These are phyloP conservation scores for Starmerella stellata DNA, from an alignment of 805 yeast genomes.

Conservation along the genomic window DNA sequence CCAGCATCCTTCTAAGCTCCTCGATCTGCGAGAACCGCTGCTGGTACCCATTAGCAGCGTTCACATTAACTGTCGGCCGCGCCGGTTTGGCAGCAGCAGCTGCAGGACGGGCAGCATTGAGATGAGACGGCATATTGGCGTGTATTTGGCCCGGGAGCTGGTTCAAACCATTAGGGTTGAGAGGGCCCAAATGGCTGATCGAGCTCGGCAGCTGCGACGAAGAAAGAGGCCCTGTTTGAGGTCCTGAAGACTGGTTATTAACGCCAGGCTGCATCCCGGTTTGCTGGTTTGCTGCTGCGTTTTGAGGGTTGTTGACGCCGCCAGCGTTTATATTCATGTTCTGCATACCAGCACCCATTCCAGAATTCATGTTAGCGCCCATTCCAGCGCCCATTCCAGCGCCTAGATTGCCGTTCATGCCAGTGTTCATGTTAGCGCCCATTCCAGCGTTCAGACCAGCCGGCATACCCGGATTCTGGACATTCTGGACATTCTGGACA, in stretches of 20 bases:
- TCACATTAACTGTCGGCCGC: slow-evolving; percentile 10
- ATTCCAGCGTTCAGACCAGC: slow-evolving; percentile 3
- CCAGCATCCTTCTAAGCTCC: slow-evolving; percentile 11
- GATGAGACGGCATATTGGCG: no score
- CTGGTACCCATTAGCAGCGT: slow-evolving; percentile 13
- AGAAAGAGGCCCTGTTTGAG: no score
- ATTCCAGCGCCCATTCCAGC: no score
- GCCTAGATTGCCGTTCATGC: slow-evolving; percentile 6
- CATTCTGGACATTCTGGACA: no score
- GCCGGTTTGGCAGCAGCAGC: slow-evolving; percentile 1
- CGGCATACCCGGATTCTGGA: slow-evolving; percentile 11
- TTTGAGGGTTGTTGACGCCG: background rate
- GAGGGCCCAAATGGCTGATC: slow-evolving; percentile 1
- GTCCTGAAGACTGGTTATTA: background rate
- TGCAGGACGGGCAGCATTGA: no score
- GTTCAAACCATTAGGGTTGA: slow-evolving; percentile 1
- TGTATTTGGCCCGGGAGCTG: no score
- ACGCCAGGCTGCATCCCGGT: background rate
- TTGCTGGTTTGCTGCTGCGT: background rate
- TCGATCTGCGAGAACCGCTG: slow-evolving; percentile 16
- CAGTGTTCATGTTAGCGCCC: background rate
- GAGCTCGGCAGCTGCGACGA: background rate
- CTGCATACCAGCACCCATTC: slow-evolving; percentile 3
- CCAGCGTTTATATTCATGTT: slow-evolving; percentile 9
- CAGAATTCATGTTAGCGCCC: slow-evolving; percentile 1